Conservation (phyloP, 73 alveolate species). For the Paraurostyla sp. region DNA sequence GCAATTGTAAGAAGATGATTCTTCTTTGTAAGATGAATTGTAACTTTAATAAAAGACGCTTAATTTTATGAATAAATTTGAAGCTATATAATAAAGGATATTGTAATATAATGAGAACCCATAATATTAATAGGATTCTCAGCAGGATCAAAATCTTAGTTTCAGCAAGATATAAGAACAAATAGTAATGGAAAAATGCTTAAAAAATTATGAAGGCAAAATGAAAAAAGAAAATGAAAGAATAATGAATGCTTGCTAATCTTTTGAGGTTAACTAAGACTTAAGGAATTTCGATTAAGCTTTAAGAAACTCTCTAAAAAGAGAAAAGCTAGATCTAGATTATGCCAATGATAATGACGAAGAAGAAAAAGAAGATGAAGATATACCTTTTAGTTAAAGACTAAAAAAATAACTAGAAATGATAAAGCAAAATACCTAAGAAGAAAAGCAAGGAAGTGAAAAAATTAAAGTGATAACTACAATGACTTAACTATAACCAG, state of each 20-base stretch:
- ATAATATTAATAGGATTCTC: neutral
- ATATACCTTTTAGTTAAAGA: neutral
- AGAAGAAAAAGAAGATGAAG: neutral
- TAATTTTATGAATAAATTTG: neutral
- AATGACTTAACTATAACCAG: neutral
- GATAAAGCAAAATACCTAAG: neutral
- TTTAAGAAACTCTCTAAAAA: neutral
- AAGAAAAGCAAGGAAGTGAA: neutral
- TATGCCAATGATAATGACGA: neutral
- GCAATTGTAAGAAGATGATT: neutral
- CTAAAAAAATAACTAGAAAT: neutral
- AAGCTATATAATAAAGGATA: neutral
- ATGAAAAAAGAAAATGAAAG: neutral
- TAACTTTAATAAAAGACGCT: neutral
- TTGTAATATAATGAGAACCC: neutral
- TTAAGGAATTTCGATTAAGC: slow-evolving; percentile 14
- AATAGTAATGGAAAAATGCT: neutral
- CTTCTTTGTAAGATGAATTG: neutral
- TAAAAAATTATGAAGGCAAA: neutral
- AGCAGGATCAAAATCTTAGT: neutral
- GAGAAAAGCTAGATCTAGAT: neutral
- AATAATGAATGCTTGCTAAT: neutral
- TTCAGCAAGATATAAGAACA: neutral
- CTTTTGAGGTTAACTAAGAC: neutral
- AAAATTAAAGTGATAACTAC: slow-evolving; percentile 6